Conservation (phyloP, 2,329 filamentous ascomycete genomes). For the Pseudogymnoascus sp. region DNA sequence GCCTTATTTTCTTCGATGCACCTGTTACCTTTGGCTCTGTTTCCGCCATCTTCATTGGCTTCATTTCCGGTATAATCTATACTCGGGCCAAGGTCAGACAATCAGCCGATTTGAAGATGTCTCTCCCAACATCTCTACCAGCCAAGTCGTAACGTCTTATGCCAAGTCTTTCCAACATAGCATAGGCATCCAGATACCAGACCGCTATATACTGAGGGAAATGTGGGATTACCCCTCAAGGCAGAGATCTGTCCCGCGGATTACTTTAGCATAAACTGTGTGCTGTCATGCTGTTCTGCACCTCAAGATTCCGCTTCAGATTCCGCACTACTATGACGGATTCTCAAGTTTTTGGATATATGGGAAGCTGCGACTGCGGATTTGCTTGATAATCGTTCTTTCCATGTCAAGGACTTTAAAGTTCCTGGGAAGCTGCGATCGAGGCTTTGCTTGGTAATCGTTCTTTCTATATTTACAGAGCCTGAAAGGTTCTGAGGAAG, state of each 20-base stretch:
- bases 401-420: neutral
- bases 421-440: neutral
- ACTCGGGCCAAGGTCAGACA: conserved; percentile 77
- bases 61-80: conserved; percentile 81
- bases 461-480: neutral
- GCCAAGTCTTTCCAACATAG: too few species aligned
- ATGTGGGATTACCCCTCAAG: too few species aligned
- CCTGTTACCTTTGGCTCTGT: conserved; percentile 83
- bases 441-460: neutral
- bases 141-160: conserved; percentile 57
- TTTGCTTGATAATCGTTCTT: neutral
- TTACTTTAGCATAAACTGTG: too few species aligned
- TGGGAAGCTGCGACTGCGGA: neutral
- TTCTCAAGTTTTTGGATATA: neutral
- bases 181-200: too few species aligned
- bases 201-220: too few species aligned
- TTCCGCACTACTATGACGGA: too few species aligned
- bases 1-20: conserved; percentile 84
- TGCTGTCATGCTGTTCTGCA: conserved; percentile 3
- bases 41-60: conserved; percentile 77
- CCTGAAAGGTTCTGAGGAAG: neutral
- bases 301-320: too few species aligned
- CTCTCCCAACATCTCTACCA: conserved; percentile 57
- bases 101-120: conserved; percentile 54
- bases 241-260: too few species aligned